Conservation (phyloP, 768 basidiomycete genomes). For the Fomitopsis pulvina region DNA sequence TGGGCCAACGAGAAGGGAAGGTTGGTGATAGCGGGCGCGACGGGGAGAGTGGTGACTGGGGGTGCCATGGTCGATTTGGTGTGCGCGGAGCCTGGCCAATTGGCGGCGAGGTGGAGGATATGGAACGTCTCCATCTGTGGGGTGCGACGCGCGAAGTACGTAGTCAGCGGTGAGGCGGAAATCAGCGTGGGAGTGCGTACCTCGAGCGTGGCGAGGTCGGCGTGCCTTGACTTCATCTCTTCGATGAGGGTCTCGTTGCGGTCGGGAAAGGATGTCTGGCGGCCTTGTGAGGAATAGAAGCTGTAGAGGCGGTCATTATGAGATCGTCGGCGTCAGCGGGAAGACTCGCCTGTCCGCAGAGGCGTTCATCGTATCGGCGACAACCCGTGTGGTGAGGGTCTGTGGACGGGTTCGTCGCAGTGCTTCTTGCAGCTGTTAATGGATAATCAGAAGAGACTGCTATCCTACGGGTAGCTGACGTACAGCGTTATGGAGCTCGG, state of each 20-base stretch:
- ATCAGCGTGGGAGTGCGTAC: slow-evolving; percentile 27
- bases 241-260: slow-evolving; percentile 60
- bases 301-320: slow-evolving; percentile 28
- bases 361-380: slow-evolving; percentile 53
- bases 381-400: slow-evolving; percentile 29
- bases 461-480: slow-evolving; percentile 15
- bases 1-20: slow-evolving; percentile 16
- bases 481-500: slow-evolving; percentile 44
- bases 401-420: slow-evolving; percentile 39
- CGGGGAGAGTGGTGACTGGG: slow-evolving; percentile 41
- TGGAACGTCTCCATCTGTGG: slow-evolving; percentile 82
- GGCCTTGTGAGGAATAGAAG: slow-evolving; percentile 84
- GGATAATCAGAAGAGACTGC: slow-evolving; percentile 6
- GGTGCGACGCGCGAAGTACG: not conserved
- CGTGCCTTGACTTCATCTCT: slow-evolving; percentile 40
- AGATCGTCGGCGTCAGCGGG: slow-evolving; percentile 8
- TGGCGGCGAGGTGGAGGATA: slow-evolving; percentile 69
- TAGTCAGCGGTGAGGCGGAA: not conserved
- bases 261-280: slow-evolving; percentile 76
- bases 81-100: slow-evolving; percentile 42
- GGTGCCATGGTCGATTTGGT: slow-evolving; percentile 21
- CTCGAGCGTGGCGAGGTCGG: slow-evolving; percentile 63
- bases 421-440: slow-evolving; percentile 38
- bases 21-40: slow-evolving; percentile 30
- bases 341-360: slow-evolving; percentile 60